phyloP scores from a whole-genome alignment of 345 rosid species.

The Salix udensis region DNA sequence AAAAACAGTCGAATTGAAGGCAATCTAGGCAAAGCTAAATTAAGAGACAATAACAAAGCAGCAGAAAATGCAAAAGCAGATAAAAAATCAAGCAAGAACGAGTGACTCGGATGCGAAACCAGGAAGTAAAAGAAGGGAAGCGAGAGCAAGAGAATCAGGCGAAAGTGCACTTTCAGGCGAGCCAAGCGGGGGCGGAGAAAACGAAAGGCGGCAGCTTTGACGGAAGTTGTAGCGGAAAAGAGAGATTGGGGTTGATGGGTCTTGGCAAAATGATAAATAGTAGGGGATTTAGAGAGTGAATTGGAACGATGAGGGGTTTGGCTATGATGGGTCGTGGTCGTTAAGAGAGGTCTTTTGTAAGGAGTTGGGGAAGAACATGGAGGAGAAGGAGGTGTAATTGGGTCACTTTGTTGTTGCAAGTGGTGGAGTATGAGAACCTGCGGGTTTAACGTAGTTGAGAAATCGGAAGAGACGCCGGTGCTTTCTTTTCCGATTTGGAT shows the following conservation, averaged over 20 bases:
- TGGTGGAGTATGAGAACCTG: conserved; percentile 18
- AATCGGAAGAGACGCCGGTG: conserved; percentile 99
- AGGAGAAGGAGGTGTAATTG: conserved; percentile 40
- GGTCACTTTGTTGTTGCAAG: conserved; percentile 34
- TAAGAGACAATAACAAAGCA: conserved; percentile 66
- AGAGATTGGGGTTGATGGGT: conserved; percentile 18
- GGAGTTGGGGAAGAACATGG: conserved; percentile 44
- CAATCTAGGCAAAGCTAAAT: conserved; percentile 72
- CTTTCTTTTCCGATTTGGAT: conserved; percentile 99
- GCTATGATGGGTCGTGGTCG: conserved; percentile 19
- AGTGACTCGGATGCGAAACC: conserved; percentile 77
- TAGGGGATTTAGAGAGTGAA: conserved; percentile 52
- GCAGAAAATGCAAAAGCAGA: conserved; percentile 84
- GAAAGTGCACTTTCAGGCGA: conserved; percentile 52
- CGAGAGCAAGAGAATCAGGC: conserved; percentile 57
- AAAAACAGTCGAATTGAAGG: conserved; percentile 76
- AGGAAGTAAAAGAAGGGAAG: conserved; percentile 75
- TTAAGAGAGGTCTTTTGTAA: conserved; percentile 60
- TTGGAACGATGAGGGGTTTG: conserved; percentile 25
- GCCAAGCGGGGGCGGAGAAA: conserved; percentile 50
- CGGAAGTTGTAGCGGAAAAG: conserved; percentile 43
- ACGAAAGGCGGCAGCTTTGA: conserved; percentile 45
- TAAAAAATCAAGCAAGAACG: conserved; percentile 73
- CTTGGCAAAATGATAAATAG: conserved; percentile 45
- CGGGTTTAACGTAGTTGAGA: conserved; percentile 47